Evolutionary conservation across 176 grass and related monocot species (phyloP), one percentile per base, ranked within the genome.

Genomic region (Hordeum marinum): DNA sequence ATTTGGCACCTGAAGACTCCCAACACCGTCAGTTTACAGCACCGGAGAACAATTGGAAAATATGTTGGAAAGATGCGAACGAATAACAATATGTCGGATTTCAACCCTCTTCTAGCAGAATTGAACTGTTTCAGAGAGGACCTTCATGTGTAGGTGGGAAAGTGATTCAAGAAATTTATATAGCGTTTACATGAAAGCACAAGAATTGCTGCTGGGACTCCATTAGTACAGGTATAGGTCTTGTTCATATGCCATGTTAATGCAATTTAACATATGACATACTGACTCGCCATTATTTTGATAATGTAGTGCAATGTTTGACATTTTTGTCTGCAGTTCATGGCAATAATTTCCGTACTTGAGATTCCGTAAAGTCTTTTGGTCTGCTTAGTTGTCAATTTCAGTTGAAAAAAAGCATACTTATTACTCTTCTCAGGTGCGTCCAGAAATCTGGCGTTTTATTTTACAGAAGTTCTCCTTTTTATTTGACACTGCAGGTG

Each of bases 31-130:
- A 95, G 72, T 79, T 80, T 98, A 79, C 96, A 95, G 87, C 65
- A 82, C 25, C 81, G 93, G 34, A 93, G 96, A 43, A 95, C 96
- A 57, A 98, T n/a, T n/a, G n/a, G n/a, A n/a, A n/a, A n/a, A n/a
- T n/a, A n/a, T n/a, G n/a, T 95, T 18, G 96, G 89, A 84, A 98
- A 90, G 82, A 98, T 95, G 96, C 82, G 93, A 81, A 55, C 93
- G 29, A 98, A 98, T 59, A 93, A 98, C n/a, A n/a, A n/a, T n/a
- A n/a, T n/a, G n/a, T n/a, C n/a, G 52, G 93, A 98, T 72, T 98
- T 98, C 82, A 93, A 7, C 17, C 4, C 62, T 64, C 60, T 27
- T 31, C 62, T 31, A 12, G 14, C 25, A 3, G 25, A 63, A 63
- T 63, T 63, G 25, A 63, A 29, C 25, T 63, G 61, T n/a, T 63